A percentile compares a stretch with the other conserved stretches of the same genome.
phyloP scores from a whole-genome alignment of 2,329 filamentous ascomycete genomes.

The Parascedosporium putredinis region DNA sequence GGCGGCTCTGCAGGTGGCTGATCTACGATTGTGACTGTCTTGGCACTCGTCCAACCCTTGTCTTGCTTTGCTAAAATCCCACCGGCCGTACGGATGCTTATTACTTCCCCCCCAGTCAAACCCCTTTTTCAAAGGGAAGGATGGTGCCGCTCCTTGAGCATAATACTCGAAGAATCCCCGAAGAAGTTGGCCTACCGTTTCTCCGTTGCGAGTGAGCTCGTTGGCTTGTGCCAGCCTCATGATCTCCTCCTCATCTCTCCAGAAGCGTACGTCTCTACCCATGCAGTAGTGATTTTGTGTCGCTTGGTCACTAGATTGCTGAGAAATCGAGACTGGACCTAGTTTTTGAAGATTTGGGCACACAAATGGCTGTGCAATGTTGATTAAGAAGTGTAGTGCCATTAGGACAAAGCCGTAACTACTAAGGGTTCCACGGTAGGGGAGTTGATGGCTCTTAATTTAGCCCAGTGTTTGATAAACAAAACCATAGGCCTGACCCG shows the following conservation, averaged over 20 bases:
- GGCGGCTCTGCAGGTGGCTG: neutral
- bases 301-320: slow-evolving; percentile 15
- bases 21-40: slow-evolving; percentile 39
- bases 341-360: slow-evolving; percentile 69
- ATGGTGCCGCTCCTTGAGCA: slow-evolving; percentile 48
- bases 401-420: slow-evolving; percentile 90
- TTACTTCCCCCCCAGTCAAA: slow-evolving; percentile 79
- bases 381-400: slow-evolving; percentile 84
- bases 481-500: slow-evolving; percentile 70
- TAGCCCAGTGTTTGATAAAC: slow-evolving; percentile 88
- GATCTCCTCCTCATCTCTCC: slow-evolving; percentile 65
- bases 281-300: slow-evolving; percentile 35
- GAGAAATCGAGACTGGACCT: slow-evolving; percentile 28
- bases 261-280: slow-evolving; percentile 66
- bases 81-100: slow-evolving; percentile 63
- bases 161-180: slow-evolving; percentile 86
- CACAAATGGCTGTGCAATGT: slow-evolving; percentile 69
- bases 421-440: slow-evolving; percentile 78
- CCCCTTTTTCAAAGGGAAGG: slow-evolving; percentile 36
- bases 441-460: slow-evolving; percentile 73
- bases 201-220: slow-evolving; percentile 55
- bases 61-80: slow-evolving; percentile 63
- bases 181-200: slow-evolving; percentile 61
- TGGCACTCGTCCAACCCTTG: slow-evolving; percentile 82
- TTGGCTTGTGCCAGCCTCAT: slow-evolving; percentile 44